Percentiles rank a stretch among this genome's conserved stretches.
Evolutionary conservation across 2,329 filamentous ascomycete species (phyloP).

Genomic region (Neonectria hederae): DNA sequence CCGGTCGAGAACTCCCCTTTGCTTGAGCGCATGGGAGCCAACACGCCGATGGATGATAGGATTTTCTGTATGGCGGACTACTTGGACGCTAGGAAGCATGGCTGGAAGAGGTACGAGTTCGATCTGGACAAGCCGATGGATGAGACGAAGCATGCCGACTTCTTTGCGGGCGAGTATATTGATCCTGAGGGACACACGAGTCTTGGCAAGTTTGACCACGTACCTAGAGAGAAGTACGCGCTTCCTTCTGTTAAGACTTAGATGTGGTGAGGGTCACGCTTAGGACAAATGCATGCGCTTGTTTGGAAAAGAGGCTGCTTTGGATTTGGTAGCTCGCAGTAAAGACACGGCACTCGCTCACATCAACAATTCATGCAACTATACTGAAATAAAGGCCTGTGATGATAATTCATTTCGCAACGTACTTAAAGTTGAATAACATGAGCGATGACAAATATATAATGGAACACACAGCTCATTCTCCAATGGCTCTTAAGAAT

Average conservation of each 20-base stretch:
- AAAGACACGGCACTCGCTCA: not conserved
- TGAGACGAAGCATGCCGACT: conserved; percentile 20
- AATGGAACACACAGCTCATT: not conserved
- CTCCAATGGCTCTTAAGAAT: not conserved
- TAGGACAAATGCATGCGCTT: too few species aligned
- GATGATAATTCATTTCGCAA: too few species aligned
- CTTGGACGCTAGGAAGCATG: conserved; percentile 44
- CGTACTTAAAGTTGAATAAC: not conserved
- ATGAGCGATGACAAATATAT: not conserved
- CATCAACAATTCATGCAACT: not conserved
- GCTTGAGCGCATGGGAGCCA: conserved; percentile 41
- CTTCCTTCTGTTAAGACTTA: conserved; percentile 16
- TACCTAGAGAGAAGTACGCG: conserved; percentile 18
- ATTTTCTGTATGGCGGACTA: conserved; percentile 44
- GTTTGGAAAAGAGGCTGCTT: too few species aligned
- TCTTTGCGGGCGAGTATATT: conserved; percentile 23
- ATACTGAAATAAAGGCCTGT: not conserved
- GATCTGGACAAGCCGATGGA: conserved; percentile 38
- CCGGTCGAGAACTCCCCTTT: conserved; percentile 48
- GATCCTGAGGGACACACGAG: conserved; percentile 21
- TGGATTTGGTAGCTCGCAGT: not conserved
- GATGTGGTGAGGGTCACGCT: not conserved
- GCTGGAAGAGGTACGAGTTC: conserved; percentile 43
- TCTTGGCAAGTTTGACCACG: conserved; percentile 24
- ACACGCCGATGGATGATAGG: conserved; percentile 43